Percentiles rank a stretch among this genome's conserved stretches.
Conservation (phyloP, 164 flowering plant species). For the Kingdonia uniflora region DNA sequence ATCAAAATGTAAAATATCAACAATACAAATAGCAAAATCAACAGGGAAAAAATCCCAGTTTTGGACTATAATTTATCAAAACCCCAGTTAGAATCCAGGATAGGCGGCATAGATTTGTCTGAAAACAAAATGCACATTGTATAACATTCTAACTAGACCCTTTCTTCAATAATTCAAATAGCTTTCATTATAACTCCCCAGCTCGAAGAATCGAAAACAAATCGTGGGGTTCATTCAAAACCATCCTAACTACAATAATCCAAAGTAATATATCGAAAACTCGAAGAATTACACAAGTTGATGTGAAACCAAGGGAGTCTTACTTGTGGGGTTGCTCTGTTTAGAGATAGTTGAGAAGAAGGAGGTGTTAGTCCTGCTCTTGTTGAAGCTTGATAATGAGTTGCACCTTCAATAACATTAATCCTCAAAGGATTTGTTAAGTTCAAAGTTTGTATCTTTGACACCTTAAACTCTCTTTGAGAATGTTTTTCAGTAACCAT, state of each 20-base stretch:
- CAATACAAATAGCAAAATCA: too few relatives aligned
- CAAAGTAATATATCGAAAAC: slow-evolving; percentile 2
- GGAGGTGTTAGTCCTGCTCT: not conserved
- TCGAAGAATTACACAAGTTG: not conserved
- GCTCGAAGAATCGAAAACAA: too few relatives aligned
- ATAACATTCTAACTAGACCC: too few relatives aligned
- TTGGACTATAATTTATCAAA: too few relatives aligned
- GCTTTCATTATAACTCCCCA: too few relatives aligned
- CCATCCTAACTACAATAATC: slow-evolving; percentile 7
- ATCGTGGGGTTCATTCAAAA: not conserved
- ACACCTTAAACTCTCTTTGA: not conserved
- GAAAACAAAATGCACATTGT: too few relatives aligned
- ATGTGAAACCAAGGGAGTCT: not conserved
- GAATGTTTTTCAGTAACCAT: not conserved
- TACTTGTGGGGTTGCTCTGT: slow-evolving; percentile 1
- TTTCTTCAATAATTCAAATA: too few relatives aligned
- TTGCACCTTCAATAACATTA: not conserved
- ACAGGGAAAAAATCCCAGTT: too few relatives aligned
- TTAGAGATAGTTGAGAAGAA: not conserved
- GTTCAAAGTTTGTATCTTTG: slow-evolving; percentile 4
- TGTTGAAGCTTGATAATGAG: not conserved
- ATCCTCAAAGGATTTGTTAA: slow-evolving; percentile 3
- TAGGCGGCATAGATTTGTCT: too few relatives aligned
- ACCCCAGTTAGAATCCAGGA: too few relatives aligned
- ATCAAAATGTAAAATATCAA: not conserved